A percentile compares a stretch with the other conserved stretches of the same genome.
These are phyloP conservation scores for Fusarium sp. DNA, from an alignment of 2,329 filamentous ascomycete species.

Conservation along the genomic window DNA sequence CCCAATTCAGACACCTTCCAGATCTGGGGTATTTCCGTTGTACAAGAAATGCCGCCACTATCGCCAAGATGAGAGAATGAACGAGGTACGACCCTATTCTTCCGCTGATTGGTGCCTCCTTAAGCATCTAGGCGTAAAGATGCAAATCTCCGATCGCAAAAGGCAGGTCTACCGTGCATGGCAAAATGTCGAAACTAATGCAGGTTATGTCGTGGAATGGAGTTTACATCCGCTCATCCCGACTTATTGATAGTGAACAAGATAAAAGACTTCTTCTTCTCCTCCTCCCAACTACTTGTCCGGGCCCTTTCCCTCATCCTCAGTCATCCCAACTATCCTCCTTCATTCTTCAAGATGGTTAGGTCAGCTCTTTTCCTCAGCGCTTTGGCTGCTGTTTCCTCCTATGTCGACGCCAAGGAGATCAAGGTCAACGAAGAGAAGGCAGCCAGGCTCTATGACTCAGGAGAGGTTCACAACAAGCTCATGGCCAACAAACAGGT, in stretches of 20 bases:
- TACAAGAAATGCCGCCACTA: constrained; percentile 19
- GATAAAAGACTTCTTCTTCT: constrained; percentile 1
- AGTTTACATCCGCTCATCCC: too few species aligned
- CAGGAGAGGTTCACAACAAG: constrained; percentile 39
- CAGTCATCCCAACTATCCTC: background rate
- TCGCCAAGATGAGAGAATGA: constrained; percentile 35
- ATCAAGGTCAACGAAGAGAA: constrained; percentile 33
- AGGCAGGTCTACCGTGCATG: background rate
- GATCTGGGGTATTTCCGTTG: constrained; percentile 15
- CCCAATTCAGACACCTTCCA: constrained; percentile 27
- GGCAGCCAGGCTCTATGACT: constrained; percentile 37
- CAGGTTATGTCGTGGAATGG: background rate
- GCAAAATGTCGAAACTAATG: background rate
- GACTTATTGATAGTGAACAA: too few species aligned
- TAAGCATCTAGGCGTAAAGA: background rate
- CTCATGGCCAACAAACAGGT: constrained; percentile 40
- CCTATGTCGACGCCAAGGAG: constrained; percentile 37
- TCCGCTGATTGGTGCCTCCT: constrained; percentile 9
- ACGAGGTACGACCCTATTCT: background rate
- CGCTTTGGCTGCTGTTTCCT: constrained; percentile 20
- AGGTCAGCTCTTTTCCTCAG: constrained; percentile 33
- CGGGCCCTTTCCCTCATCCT: background rate
- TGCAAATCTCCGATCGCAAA: constrained; percentile 13
- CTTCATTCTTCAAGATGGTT: constrained; percentile 34
- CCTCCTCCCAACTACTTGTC: rapidly evolving